These are phyloP conservation scores for Termitomyces bulborhizus DNA, from an alignment of 768 basidiomycete genomes.

Conservation along the genomic window DNA sequence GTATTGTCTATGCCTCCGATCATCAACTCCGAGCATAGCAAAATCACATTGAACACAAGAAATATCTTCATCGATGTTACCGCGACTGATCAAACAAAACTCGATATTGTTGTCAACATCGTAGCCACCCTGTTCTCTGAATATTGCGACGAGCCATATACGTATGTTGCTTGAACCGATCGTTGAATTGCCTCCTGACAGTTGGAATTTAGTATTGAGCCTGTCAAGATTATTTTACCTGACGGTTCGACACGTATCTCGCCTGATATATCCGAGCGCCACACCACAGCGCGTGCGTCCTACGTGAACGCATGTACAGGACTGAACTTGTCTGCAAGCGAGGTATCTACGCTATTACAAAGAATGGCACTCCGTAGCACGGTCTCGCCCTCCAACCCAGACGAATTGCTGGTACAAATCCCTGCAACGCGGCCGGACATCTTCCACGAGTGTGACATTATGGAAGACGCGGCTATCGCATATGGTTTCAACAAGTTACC, in stretches of 20 bases:
- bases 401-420: constrained; percentile 70
- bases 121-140: constrained; percentile 98
- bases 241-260: constrained; percentile 72
- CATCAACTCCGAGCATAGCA: constrained; percentile 96
- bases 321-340: constrained; percentile 56
- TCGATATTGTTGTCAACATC: constrained; percentile 93
- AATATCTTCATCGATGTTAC: constrained; percentile 98
- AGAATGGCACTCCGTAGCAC: constrained; percentile 74
- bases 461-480: constrained; percentile 97
- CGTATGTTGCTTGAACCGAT: constrained; percentile 47
- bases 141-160: constrained; percentile 87
- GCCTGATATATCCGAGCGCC: constrained; percentile 73
- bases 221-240: constrained; percentile 76
- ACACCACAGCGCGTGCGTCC: constrained; percentile 70
- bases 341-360: constrained; percentile 67
- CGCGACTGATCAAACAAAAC: constrained; percentile 94
- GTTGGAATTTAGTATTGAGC: constrained; percentile 68
- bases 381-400: constrained; percentile 47
- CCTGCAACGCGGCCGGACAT: constrained; percentile 98
- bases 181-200: neutral
- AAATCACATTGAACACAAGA: constrained; percentile 88
- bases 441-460: constrained; percentile 94
- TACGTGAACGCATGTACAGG: constrained; percentile 97
- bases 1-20: constrained; percentile 98
- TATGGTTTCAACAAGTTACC: constrained; percentile 98